Evolutionary conservation across 129 eudicot species (phyloP).

Genomic region (Lactuca saligna): DNA sequence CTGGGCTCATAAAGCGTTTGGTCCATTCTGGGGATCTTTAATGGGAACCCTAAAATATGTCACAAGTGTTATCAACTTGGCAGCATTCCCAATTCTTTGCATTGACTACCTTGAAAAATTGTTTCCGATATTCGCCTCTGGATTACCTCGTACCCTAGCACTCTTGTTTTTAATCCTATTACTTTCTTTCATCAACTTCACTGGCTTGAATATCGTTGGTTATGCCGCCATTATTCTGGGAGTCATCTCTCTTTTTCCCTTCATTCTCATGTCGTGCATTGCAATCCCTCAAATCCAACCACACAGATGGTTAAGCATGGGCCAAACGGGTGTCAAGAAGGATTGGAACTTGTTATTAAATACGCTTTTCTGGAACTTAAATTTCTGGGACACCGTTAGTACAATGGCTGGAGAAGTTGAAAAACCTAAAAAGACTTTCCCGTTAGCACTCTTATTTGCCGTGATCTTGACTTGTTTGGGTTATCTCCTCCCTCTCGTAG

Average conservation of each 20-base stretch:
- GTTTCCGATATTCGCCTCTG: constrained; percentile 38
- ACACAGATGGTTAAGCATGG: constrained; percentile 40
- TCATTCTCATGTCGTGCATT: constrained; percentile 31
- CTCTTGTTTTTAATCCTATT: constrained; percentile 14
- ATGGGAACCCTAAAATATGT: constrained; percentile 47
- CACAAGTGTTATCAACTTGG: constrained; percentile 39
- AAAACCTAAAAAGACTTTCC: constrained; percentile 38
- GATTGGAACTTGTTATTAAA: constrained; percentile 49
- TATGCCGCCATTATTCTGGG: constrained; percentile 37
- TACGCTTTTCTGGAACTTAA: constrained; percentile 53
- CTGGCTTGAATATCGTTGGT: constrained; percentile 46
- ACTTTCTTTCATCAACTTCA: constrained; percentile 30
- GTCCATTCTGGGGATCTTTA: constrained; percentile 50
- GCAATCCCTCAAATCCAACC: constrained; percentile 46
- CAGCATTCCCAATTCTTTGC: constrained; percentile 44
- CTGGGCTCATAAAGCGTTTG: constrained; percentile 46
- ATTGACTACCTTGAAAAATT: constrained; percentile 30
- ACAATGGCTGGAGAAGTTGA: constrained; percentile 59
- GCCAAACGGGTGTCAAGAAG: constrained; percentile 41
- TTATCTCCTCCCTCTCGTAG: constrained; percentile 44
- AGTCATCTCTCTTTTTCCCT: constrained; percentile 34
- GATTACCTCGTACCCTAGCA: constrained; percentile 33
- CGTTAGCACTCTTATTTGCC: constrained; percentile 31
- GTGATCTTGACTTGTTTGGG: constrained; percentile 40
- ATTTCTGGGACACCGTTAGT: constrained; percentile 50